phyloP scores from a whole-genome alignment of 208 protist genomes.

The Crithidia brevicula region DNA sequence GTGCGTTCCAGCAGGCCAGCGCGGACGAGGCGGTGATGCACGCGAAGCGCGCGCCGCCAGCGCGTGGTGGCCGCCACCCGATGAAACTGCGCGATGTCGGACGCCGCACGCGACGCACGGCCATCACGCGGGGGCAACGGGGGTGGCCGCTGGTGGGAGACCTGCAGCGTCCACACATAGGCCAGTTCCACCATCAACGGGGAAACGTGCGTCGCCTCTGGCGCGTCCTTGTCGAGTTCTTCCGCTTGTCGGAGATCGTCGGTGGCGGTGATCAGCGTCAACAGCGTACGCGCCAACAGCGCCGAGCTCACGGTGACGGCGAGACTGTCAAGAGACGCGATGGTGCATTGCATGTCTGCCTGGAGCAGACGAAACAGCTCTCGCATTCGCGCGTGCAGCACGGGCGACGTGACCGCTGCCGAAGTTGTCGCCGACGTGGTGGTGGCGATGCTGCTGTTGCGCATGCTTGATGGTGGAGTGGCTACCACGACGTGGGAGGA shows the following conservation, averaged over 20 bases:
- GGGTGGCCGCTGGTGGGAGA: conserved; percentile 13
- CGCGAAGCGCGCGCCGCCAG: conserved; percentile 23
- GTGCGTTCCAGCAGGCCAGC: conserved; percentile 11
- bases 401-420: not conserved
- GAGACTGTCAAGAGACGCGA: conserved; percentile 35
- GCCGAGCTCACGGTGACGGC: conserved; percentile 9
- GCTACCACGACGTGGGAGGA: not conserved
- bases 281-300: conserved; percentile 38
- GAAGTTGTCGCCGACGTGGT: no score
- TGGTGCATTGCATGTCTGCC: conserved; percentile 40
- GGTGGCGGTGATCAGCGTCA: conserved; percentile 19
- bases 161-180: conserved; percentile 59
- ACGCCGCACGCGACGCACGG: not conserved
- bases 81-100: conserved; percentile 11
- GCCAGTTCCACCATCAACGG: conserved; percentile 60
- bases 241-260: conserved; percentile 3
- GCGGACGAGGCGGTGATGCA: conserved; percentile 28
- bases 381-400: conserved; percentile 22
- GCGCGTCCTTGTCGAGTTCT: not conserved
- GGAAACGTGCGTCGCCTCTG: not conserved
- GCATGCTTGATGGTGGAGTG: not conserved
- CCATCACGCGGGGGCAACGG: conserved; percentile 19
- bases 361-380: conserved; percentile 40
- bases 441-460: not conserved
- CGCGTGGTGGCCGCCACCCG: not conserved